Evolutionary conservation across 495 filamentous ascomycete species (phyloP), one percentile per base, ranked within the genome.

Genomic region (Aspergillus biplanus): DNA sequence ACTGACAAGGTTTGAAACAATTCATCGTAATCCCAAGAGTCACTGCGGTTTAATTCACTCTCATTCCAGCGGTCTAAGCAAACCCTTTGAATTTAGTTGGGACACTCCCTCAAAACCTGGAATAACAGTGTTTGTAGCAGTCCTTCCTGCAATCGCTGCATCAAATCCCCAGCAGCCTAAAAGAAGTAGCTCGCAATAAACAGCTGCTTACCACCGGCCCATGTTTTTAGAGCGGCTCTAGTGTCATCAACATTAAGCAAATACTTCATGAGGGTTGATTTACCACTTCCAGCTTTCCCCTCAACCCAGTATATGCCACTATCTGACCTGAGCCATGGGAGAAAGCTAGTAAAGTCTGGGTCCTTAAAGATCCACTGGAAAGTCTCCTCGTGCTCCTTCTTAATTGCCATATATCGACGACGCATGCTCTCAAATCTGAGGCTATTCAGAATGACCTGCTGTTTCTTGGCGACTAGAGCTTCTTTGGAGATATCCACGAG

Each of bases 231-330:
- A 9, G 21, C 32, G 13, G 31, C 35, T 4, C 7, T 54, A 11
- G 63, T 67, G 7, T 49, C 50, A 16, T 33, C n/a, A 35, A 63
- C 34, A n/a, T 65, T 21, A 34, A 16, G 53, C 11, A 80, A 56
- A 13, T 65, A 78, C 53, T 77, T 80, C 75, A 80, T 75, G 12
- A 80, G 49, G 0, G 79, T 82, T 37, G 76, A 79, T 57, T 83
- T 83, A 0, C 80, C 80, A 1, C 71, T 71, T 9, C 78, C 80
- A 18, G 79, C 61, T 62, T 80, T 82, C 2, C 80, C 80, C 13
- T 52, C 64, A 7, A 82, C 65, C 75, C 76, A 80, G 62, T 75
- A 82, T 0, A 75, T 48, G 7, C 67, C 65, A 31, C 62, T n/a
- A 5, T 55, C 62, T 15, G 13, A 27, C 11, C 27, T 11, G 6